Percentiles rank a stretch among this genome's conserved stretches.
Evolutionary conservation across 1,284 basidiomycete species (phyloP).

Genomic region (Athelia sp.): DNA sequence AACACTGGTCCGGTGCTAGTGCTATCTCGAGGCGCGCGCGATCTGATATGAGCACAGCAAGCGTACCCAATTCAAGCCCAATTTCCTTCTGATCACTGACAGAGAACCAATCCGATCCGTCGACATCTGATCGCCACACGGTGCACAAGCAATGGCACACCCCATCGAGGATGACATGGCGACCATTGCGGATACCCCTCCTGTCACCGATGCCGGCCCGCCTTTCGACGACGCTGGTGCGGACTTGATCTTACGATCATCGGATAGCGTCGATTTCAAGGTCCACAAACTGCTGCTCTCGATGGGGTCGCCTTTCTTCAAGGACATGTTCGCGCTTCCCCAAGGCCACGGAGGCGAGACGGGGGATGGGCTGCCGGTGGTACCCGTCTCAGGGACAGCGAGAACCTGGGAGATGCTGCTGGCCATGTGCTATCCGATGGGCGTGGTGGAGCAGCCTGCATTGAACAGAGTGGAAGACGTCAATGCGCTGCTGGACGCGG

Average conservation of each 20-base stretch:
- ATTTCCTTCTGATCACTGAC: too few species aligned
- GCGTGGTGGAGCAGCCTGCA: constrained; percentile 3
- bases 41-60: too few species aligned
- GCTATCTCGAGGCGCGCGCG: too few species aligned
- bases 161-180: too few species aligned
- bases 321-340: constrained; percentile 29
- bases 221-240: constrained; percentile 12
- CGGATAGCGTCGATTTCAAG: constrained; percentile 29
- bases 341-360: constrained; percentile 5
- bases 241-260: constrained; percentile 31
- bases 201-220: neutral
- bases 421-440: neutral
- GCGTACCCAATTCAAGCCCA: too few species aligned
- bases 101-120: too few species aligned
- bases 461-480: neutral
- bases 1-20: too few species aligned
- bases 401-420: constrained; percentile 3
- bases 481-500: neutral
- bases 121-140: too few species aligned
- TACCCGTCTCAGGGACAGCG: constrained; percentile 28
- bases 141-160: too few species aligned
- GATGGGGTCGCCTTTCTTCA: constrained; percentile 31
- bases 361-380: constrained; percentile 18
- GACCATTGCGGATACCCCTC: too few species aligned
- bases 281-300: constrained; percentile 27